These are phyloP conservation scores for Hortaea sp. DNA, from an alignment of 2,329 filamentous ascomycete species.

Conservation along the genomic window DNA sequence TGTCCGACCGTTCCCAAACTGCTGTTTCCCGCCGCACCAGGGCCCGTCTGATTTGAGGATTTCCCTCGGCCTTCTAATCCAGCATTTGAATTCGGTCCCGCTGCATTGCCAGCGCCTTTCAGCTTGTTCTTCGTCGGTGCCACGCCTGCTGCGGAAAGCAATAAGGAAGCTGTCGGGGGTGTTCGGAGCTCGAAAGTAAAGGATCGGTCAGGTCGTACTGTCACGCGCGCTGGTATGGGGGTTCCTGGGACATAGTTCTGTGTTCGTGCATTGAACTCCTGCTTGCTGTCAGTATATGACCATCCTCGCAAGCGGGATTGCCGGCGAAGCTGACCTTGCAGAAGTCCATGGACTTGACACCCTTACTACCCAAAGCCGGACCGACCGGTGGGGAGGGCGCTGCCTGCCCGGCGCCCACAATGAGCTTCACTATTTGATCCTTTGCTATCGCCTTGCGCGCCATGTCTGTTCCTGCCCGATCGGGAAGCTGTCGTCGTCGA, in stretches of 20 bases:
- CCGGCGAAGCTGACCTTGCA: constrained; percentile 63
- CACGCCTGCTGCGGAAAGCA: constrained; percentile 74
- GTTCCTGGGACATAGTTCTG: constrained; percentile 72
- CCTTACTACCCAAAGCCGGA: constrained; percentile 91
- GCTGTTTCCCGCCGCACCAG: constrained; percentile 40
- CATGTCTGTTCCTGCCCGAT: constrained; percentile 29
- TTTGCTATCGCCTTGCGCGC: constrained; percentile 41
- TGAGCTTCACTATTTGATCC: constrained; percentile 87
- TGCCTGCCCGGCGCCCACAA: constrained; percentile 91
- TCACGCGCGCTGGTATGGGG: constrained; percentile 82
- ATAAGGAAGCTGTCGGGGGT: constrained; percentile 77
- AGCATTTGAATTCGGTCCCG: constrained; percentile 32
- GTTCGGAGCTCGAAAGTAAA: constrained; percentile 92
- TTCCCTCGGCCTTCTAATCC: constrained; percentile 27
- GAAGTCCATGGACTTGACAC: constrained; percentile 99
- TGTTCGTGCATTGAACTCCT: constrained; percentile 97
- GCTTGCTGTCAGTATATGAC: constrained; percentile 1
- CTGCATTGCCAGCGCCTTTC: constrained; percentile 53
- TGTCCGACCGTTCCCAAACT: constrained; percentile 71
- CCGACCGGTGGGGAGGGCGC: constrained; percentile 92
- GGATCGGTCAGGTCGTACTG: constrained; percentile 81
- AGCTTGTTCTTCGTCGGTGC: constrained; percentile 66
- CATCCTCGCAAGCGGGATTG: too few relatives aligned
- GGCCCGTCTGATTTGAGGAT: constrained; percentile 12
- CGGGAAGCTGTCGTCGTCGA: neutral